Base-by-base conservation (phyloP, 768 basidiomycete genomes). In the Phlebiopsis flavidoalba region DNA sequence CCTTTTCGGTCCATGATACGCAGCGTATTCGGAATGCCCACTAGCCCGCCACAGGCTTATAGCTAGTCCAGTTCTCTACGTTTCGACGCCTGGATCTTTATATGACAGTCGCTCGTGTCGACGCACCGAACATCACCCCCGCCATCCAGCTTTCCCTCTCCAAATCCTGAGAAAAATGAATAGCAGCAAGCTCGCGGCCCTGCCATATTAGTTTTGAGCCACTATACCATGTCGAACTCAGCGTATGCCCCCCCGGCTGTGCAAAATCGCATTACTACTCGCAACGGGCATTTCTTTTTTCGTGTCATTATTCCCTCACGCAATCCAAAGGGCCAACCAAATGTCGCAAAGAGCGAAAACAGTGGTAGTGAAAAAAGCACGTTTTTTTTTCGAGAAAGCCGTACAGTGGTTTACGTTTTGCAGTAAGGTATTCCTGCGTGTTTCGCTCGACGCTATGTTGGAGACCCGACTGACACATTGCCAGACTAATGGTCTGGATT, bases 401-500 rank as follows among this genome's bases (percentile, higher is more conserved):
- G 19, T 49, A 4, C 48, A 49, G 24, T 49, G 48, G 48, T 21
- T 49, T n/a, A 49, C 48, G 48, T 49, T 49, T n/a, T 19, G 19
- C n/a, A 49, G 48, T 19, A 49, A 49, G 19, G 48, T 49, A 49
- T 19, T 12, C n/a, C 19, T 11, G 3, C 19, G 24, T 49, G n/a
- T 11, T n/a, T 10, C n/a, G 19, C 8, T 19, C 15, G 15, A 15
- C 2, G 45, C 2, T 19, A 26, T 5, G 48, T 6, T 11, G 48
- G 48, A 12, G n/a, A 11, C 48, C 19, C n/a, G 24, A 6, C 12
- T 49, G 24, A 21, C 11, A 12, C 8, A 3, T 12, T 17, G 40
- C 2, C 11, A 60, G 69, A 64, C 63, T 50, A n/a, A 64, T 70
- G 60, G 63, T 66, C n/a, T 67, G 67, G 65, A 36, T 59, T n/a